Evolutionary conservation across 805 yeast species (phyloP).

Genomic region (Kuraishia capsulata): DNA sequence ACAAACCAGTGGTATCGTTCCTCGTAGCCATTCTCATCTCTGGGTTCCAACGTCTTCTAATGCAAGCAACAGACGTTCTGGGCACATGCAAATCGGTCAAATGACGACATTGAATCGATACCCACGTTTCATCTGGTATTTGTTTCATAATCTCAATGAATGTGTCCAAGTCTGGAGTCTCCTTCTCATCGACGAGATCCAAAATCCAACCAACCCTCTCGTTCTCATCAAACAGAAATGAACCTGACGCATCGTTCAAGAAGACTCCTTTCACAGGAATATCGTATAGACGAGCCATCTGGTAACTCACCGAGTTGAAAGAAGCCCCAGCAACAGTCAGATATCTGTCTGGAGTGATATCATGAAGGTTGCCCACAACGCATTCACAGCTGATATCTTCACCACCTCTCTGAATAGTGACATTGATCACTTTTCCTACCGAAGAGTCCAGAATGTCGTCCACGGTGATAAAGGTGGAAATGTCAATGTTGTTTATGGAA

Average conservation of each 20-base stretch:
- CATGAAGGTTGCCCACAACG: conserved; percentile 65
- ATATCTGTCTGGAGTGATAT: conserved; percentile 73
- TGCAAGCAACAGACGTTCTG: conserved; percentile 50
- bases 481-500: conserved; percentile 54
- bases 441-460: conserved; percentile 73
- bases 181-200: conserved; percentile 66
- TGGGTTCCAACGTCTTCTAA: conserved; percentile 82
- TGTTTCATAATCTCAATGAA: conserved; percentile 70
- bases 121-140: conserved; percentile 70
- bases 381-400: conserved; percentile 39
- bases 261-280: conserved; percentile 82
- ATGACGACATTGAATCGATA: conserved; percentile 66
- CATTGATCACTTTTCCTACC: conserved; percentile 48
- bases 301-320: conserved; percentile 80
- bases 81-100: conserved; percentile 75
- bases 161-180: conserved; percentile 64
- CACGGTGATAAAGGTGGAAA: conserved; percentile 68
- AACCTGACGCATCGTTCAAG: conserved; percentile 67
- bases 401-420: conserved; percentile 72
- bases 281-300: conserved; percentile 77
- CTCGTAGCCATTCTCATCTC: conserved; percentile 60
- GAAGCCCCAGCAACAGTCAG: conserved; percentile 82
- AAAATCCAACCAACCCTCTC: conserved; percentile 75
- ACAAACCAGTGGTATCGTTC: conserved; percentile 44
- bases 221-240: conserved; percentile 50